Percentiles rank a stretch among this genome's conserved stretches.
phyloP scores from a whole-genome alignment of 164 flowering plant genomes.

The Amborella trichopoda region DNA sequence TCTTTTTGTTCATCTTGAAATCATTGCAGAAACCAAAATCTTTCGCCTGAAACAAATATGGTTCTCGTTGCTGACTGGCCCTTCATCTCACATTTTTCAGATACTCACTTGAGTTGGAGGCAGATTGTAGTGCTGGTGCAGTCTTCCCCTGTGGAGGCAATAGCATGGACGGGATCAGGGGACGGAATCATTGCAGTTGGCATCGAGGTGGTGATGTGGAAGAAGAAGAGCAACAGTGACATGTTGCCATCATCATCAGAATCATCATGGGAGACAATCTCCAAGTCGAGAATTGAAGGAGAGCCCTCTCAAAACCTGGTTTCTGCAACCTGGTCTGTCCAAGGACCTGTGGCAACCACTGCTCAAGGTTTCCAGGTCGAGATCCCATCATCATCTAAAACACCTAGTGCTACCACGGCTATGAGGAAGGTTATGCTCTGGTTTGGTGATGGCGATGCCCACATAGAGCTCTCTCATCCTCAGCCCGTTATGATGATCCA shows the following conservation, averaged over 20 bases:
- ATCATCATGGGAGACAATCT: constrained; percentile 74
- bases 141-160: constrained; percentile 46
- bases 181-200: constrained; percentile 88
- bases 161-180: constrained; percentile 91
- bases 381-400: not conserved
- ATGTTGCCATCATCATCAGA: too few species aligned
- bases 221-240: constrained; percentile 28
- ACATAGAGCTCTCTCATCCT: constrained; percentile 59
- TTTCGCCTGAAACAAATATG: too few species aligned
- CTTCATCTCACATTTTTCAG: too few species aligned
- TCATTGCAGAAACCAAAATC: too few species aligned
- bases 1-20: too few species aligned
- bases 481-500: constrained; percentile 67
- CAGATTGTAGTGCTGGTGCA: constrained; percentile 70
- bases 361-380: constrained; percentile 2
- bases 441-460: constrained; percentile 26
- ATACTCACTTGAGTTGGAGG: constrained; percentile 79
- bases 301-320: constrained; percentile 62
- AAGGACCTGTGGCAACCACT: constrained; percentile 66
- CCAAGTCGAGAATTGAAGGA: constrained; percentile 38
- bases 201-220: constrained; percentile 73
- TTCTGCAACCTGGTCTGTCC: constrained; percentile 72
- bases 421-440: constrained; percentile 15
- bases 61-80: too few species aligned
- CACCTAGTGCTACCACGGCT: not conserved